A percentile compares a stretch with the other conserved stretches of the same genome.
phyloP scores from a whole-genome alignment of 176 grass and related monocot species.

The Ensete ventricosum region DNA sequence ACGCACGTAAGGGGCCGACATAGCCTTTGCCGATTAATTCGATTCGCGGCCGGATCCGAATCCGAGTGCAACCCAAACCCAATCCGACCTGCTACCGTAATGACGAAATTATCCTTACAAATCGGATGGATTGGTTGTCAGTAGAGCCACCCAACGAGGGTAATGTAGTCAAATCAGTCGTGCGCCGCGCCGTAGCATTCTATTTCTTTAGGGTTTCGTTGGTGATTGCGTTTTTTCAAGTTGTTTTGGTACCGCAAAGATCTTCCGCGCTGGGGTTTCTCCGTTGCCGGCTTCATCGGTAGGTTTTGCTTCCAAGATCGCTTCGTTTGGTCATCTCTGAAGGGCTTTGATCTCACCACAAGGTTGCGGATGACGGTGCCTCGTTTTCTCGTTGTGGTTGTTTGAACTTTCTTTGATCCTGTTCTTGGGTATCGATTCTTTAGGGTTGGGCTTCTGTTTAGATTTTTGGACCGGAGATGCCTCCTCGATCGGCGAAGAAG shows the following conservation, averaged over 20 bases:
- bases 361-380: not conserved
- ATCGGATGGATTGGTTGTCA: not conserved
- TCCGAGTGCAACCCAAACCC: not conserved
- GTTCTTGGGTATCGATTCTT: not conserved
- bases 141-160: not conserved
- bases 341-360: not conserved
- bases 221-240: not conserved
- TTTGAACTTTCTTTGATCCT: no score
- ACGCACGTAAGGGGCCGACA: no score
- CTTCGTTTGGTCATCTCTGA: not conserved
- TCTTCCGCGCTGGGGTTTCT: not conserved
- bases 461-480: constrained; percentile 37
- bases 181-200: no score
- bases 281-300: not conserved
- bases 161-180: not conserved
- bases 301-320: not conserved
- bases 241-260: not conserved
- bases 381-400: not conserved
- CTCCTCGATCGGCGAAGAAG: constrained; percentile 46
- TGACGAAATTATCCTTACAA: not conserved
- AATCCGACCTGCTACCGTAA: no score
- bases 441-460: not conserved
- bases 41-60: not conserved
- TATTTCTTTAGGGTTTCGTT: no score
- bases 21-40: not conserved